Conservation (phyloP, 495 filamentous ascomycete species). For the Darksidea phi region DNA sequence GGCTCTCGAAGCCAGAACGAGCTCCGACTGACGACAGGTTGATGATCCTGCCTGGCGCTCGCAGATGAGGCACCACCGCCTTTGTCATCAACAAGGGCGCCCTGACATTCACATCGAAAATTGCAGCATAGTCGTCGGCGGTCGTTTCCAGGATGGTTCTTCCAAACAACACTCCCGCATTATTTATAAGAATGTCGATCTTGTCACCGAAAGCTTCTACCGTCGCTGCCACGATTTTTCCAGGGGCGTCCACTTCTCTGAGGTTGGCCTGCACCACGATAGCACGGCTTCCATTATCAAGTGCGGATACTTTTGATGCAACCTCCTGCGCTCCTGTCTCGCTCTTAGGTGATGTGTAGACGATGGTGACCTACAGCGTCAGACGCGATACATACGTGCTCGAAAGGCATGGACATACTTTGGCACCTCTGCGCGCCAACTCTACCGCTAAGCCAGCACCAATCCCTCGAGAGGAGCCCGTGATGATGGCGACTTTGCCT, state of each 20-base stretch:
- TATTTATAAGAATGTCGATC: constrained; percentile 46
- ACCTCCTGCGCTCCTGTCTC: constrained; percentile 40
- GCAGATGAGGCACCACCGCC: constrained; percentile 51
- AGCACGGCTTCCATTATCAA: constrained; percentile 40
- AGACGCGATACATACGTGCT: background rate
- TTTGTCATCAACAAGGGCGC: constrained; percentile 46
- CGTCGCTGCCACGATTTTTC: constrained; percentile 38
- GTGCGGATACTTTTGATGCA: constrained; percentile 40
- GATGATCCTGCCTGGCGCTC: constrained; percentile 52
- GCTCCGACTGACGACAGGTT: constrained; percentile 54
- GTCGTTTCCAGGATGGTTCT: constrained; percentile 40
- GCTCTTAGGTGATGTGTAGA: constrained; percentile 47
- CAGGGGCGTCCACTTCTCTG: constrained; percentile 36
- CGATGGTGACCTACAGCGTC: constrained; percentile 45
- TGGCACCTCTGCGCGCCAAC: constrained; percentile 35
- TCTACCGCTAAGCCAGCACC: constrained; percentile 36
- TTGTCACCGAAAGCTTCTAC: constrained; percentile 37
- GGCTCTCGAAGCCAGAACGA: constrained; percentile 43
- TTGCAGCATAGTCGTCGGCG: constrained; percentile 41
- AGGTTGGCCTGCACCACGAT: constrained; percentile 45
- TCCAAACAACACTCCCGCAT: constrained; percentile 36
- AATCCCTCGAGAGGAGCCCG: constrained; percentile 37
- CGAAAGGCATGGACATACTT: constrained; percentile 18
- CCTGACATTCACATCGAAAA: constrained; percentile 49
- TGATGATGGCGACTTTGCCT: constrained; percentile 39